A percentile compares a stretch with the other conserved stretches of the same genome.
These are phyloP conservation scores for Peterozyma xylosa DNA, from an alignment of 805 yeast genomes.

Conservation along the genomic window DNA sequence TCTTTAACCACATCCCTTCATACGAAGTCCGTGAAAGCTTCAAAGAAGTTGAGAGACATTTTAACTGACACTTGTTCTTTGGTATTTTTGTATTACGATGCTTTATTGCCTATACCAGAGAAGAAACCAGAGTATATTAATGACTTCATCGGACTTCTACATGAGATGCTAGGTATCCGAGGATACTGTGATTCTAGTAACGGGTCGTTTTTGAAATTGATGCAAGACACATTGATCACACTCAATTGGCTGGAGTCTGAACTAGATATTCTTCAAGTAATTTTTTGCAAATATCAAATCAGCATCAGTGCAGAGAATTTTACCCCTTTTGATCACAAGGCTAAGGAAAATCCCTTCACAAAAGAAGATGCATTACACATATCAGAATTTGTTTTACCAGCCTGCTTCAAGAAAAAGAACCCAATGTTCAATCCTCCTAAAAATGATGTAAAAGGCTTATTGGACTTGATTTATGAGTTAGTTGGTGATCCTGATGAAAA, in stretches of 20 bases:
- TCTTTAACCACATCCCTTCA: conserved; percentile 32
- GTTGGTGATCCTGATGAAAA: conserved; percentile 58
- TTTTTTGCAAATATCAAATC: conserved; percentile 74
- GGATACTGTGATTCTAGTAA: conserved; percentile 60
- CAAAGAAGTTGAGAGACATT: conserved; percentile 36
- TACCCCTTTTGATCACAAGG: conserved; percentile 60
- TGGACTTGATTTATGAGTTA: conserved; percentile 66
- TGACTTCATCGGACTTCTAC: conserved; percentile 53
- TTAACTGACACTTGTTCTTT: conserved; percentile 30
- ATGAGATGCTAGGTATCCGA: conserved; percentile 64
- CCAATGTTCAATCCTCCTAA: conserved; percentile 55
- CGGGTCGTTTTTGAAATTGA: conserved; percentile 54
- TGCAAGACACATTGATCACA: conserved; percentile 45
- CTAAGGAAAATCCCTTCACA: conserved; percentile 20
- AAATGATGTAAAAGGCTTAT: conserved; percentile 61
- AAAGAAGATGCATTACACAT: conserved; percentile 17
- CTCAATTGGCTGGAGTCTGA: conserved; percentile 42
- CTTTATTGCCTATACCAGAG: conserved; percentile 6
- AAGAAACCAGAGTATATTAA: conserved; percentile 20
- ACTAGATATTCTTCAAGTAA: conserved; percentile 65
- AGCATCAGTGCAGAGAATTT: conserved; percentile 50
- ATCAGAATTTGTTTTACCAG: conserved; percentile 40
- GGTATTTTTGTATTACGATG: conserved; percentile 29
- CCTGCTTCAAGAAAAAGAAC: conserved; percentile 48
- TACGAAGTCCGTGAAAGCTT: conserved; percentile 33